phyloP scores from a whole-genome alignment of 371 early-diverging fungal genomes.

The Apophysomyces variabilis region DNA sequence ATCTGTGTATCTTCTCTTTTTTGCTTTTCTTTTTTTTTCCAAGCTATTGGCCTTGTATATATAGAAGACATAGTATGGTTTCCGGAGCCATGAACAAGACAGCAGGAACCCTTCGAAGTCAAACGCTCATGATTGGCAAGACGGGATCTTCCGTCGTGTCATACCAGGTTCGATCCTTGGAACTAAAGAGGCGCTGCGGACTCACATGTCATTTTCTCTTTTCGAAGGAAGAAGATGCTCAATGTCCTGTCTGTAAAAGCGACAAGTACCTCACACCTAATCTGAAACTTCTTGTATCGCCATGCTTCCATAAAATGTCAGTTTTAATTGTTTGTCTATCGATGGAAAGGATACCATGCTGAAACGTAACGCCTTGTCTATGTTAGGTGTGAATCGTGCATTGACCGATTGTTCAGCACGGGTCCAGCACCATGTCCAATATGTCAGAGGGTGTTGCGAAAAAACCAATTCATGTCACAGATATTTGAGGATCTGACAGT shows the following conservation, averaged over 20 bases:
- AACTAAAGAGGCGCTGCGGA: not conserved
- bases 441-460: constrained; percentile 82
- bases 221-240: constrained; percentile 69
- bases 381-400: constrained; percentile 89
- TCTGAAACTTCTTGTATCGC: constrained; percentile 92
- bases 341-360: too few species aligned
- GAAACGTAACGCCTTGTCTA: too few species aligned
- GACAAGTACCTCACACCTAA: constrained; percentile 94
- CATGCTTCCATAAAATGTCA: constrained; percentile 98
- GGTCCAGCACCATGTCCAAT: constrained; percentile 95
- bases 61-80: not conserved
- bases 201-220: not conserved
- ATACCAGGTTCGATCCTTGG: constrained; percentile 37
- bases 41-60: too few species aligned
- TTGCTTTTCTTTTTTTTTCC: too few species aligned
- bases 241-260: constrained; percentile 96
- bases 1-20: too few species aligned
- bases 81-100: constrained; percentile 21
- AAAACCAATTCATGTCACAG: constrained; percentile 84
- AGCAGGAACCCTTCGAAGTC: constrained; percentile 29
- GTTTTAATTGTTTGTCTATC: constrained; percentile 8
- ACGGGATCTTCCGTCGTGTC: constrained; percentile 51
- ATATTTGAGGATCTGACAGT: constrained; percentile 94
- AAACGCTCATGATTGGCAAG: constrained; percentile 47
- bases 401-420: constrained; percentile 80